These are phyloP conservation scores for Alternaria solani DNA, from an alignment of 2,329 filamentous ascomycete genomes.

Conservation along the genomic window DNA sequence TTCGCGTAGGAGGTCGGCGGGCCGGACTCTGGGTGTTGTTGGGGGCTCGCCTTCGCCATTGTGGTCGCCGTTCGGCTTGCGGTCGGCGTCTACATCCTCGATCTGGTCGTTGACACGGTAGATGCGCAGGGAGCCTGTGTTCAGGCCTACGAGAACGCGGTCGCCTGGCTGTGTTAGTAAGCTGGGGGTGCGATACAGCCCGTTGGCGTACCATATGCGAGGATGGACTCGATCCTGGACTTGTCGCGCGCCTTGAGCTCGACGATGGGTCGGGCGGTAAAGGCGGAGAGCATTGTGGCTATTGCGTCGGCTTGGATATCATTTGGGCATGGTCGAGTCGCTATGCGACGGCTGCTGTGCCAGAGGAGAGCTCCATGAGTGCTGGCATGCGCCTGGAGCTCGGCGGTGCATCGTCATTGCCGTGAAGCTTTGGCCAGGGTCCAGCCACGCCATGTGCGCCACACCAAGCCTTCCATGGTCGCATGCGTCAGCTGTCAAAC, in stretches of 20 bases:
- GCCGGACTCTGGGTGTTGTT: constrained; percentile 44
- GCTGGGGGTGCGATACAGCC: constrained; percentile 1
- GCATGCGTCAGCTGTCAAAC: neutral
- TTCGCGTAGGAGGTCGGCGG: constrained; percentile 87
- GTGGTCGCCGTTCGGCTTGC: constrained; percentile 40
- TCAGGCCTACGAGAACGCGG: constrained; percentile 88
- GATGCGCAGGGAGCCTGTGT: constrained; percentile 85
- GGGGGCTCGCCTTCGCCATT: constrained; percentile 55
- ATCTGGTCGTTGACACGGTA: constrained; percentile 83
- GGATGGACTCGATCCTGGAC: constrained; percentile 94
- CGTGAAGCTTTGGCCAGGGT: constrained; percentile 24
- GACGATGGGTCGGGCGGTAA: constrained; percentile 94
- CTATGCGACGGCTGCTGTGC: constrained; percentile 29
- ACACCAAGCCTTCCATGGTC: neutral
- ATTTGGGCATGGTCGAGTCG: constrained; percentile 24
- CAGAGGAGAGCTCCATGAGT: constrained; percentile 30
- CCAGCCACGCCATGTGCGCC: constrained; percentile 30
- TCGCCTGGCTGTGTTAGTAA: constrained; percentile 67
- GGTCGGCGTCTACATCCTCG: constrained; percentile 52
- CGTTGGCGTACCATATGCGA: constrained; percentile 76
- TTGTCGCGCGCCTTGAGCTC: constrained; percentile 96
- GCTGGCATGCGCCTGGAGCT: constrained; percentile 18
- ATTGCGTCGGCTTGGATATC: constrained; percentile 9
- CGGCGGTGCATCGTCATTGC: constrained; percentile 37
- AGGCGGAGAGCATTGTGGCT: constrained; percentile 86